A percentile compares a stretch with the other conserved stretches of the same genome.
Evolutionary conservation across 805 yeast genomes (phyloP).

Genomic region (Candida krabiensis): DNA sequence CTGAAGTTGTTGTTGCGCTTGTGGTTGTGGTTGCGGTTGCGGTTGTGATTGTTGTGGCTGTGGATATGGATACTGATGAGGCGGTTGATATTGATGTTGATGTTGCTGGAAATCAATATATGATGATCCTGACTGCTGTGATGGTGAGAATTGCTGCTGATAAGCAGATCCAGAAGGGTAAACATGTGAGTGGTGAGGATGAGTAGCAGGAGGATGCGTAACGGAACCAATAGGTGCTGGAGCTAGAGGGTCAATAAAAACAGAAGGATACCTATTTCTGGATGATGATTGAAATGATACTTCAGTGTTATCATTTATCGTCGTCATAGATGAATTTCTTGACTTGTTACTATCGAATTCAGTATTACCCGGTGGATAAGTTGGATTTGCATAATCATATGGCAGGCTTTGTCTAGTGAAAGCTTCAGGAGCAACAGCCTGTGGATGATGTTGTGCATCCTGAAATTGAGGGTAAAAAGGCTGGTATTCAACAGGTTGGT

Average conservation of each 20-base stretch:
- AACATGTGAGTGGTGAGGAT: background rate
- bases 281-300: slow-evolving; percentile 28
- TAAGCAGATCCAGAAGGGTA: background rate
- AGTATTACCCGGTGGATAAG: slow-evolving; percentile 1
- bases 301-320: slow-evolving; percentile 24
- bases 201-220: slow-evolving; percentile 1
- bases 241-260: slow-evolving; percentile 50
- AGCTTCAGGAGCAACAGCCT: background rate
- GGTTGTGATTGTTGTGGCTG: slow-evolving; percentile 8
- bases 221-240: slow-evolving; percentile 32
- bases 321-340: slow-evolving; percentile 16
- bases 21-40: slow-evolving; percentile 1
- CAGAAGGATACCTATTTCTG: slow-evolving; percentile 47
- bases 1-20: background rate
- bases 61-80: slow-evolving; percentile 6
- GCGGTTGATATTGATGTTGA: slow-evolving; percentile 3
- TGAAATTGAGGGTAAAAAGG: slow-evolving; percentile 20
- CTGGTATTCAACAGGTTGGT: slow-evolving; percentile 20
- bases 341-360: slow-evolving; percentile 16
- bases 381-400: slow-evolving; percentile 11
- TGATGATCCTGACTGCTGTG: slow-evolving; percentile 6
- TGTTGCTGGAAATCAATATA: slow-evolving; percentile 1
- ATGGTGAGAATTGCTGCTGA: background rate
- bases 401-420: slow-evolving; percentile 2
- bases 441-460: slow-evolving; percentile 11